Base-by-base conservation (phyloP, 1,284 basidiomycete species). In the Microbotryomycetes sp. region DNA sequence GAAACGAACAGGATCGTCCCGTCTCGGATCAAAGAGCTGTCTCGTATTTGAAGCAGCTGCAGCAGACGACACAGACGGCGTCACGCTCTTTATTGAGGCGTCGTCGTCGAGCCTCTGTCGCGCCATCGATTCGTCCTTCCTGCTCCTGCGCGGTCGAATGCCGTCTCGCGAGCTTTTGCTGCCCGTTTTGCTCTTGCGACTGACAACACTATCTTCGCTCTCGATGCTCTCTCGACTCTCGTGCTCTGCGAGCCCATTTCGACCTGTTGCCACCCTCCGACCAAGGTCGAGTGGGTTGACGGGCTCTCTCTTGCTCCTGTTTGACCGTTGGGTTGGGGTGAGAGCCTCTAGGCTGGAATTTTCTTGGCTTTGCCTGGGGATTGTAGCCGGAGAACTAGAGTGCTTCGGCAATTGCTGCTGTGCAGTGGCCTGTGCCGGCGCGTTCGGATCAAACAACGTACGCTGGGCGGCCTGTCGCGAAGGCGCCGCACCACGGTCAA, bases 1-100 rank as follows among this genome's bases (percentile, higher is more conserved):
- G 74, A 91, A 91, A 6, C 85, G 82, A 48, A 91, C 83, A 0
- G 90, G 88, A 73, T 93, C 87, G 73, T 93, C 86, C 73, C 86
- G 86, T 52, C 86, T 79, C 62, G 85, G 86, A 72, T 92, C 89
- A 62, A 91, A 92, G 0, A 93, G 80, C 66, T 87, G 85, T 5
- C 84, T 81, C 28, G 76, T 46, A 76, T 28, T 16, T 46, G 45
- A 18, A 31, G 55, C 31, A 47, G 41, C 35, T 18, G 52, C 16
- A 29, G 52, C 35, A 54, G 21, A n/a, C 21, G 23, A 30, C n/a
- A 30, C 6, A 18, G 29, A n/a, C 11, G 29, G 16, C 11, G 45
- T 55, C 53, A 5, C 24, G 28, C 11, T 30, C 27, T 3, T 24
- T 27, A 4, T 18, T 31, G 41, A 29, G 45, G 24, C 13, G 15